Evolutionary conservation across 176 grass and related monocot species (phyloP).

Genomic region (Aegilops umbellulata): DNA sequence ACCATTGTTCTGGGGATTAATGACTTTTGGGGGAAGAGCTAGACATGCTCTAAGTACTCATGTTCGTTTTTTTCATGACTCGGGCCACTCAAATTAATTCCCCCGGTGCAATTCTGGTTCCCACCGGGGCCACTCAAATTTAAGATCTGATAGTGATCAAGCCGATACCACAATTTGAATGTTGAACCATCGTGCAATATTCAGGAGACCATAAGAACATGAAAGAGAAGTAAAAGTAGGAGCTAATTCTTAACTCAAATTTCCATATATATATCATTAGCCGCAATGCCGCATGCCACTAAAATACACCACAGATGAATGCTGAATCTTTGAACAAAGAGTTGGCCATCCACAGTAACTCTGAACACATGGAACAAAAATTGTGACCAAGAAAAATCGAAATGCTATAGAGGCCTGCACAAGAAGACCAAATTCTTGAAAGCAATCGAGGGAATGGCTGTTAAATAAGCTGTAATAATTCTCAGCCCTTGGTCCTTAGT

Average conservation of each 20-base stretch:
- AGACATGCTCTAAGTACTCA: background rate
- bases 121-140: background rate
- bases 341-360: constrained; percentile 26
- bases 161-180: background rate
- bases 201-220: background rate
- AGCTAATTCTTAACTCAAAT: background rate
- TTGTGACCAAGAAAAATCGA: background rate
- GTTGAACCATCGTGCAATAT: background rate
- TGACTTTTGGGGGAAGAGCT: too few species aligned
- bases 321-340: constrained; percentile 32
- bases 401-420: constrained; percentile 30
- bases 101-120: background rate
- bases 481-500: constrained; percentile 83
- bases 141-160: background rate
- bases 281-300: constrained; percentile 36
- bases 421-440: constrained; percentile 10
- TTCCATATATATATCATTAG: constrained; percentile 36
- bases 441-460: constrained; percentile 30
- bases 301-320: constrained; percentile 33
- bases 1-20: too few species aligned
- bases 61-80: background rate
- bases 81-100: background rate
- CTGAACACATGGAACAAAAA: constrained; percentile 20
- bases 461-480: constrained; percentile 13
- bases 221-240: background rate